A percentile compares a stretch with the other conserved stretches of the same genome.
Evolutionary conservation across 257 asterid genomes (phyloP).

Genomic region (Nicotiana tabacum): DNA sequence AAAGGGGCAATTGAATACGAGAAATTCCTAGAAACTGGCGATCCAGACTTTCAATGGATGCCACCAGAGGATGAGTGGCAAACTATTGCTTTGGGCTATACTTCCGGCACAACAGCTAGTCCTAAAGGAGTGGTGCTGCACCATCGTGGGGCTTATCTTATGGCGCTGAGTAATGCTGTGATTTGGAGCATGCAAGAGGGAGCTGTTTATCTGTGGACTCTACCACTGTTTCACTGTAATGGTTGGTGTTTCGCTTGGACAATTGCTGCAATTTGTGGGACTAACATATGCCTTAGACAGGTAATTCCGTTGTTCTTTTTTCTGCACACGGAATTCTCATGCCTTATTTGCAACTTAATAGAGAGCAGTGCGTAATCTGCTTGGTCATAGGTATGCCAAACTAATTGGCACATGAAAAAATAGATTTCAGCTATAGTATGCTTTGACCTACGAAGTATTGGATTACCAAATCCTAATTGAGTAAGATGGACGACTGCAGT

Average conservation of each 20-base stretch:
- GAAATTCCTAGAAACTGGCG: constrained; percentile 72
- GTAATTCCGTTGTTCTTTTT: constrained; percentile 21
- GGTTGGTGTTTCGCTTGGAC: constrained; percentile 98
- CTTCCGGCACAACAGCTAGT: constrained; percentile 96
- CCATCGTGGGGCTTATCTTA: constrained; percentile 92
- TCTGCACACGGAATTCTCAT: not conserved
- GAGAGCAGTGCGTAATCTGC: not conserved
- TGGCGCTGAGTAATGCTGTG: constrained; percentile 67
- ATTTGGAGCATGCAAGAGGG: constrained; percentile 82
- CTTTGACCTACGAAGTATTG: not conserved
- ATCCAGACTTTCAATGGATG: constrained; percentile 62
- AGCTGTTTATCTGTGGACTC: constrained; percentile 78
- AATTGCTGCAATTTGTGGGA: constrained; percentile 77
- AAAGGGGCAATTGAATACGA: constrained; percentile 80
- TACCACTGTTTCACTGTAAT: constrained; percentile 93
- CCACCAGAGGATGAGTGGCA: constrained; percentile 96
- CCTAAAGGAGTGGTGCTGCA: constrained; percentile 98
- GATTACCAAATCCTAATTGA: not conserved
- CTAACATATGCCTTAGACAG: constrained; percentile 91
- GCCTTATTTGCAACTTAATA: not conserved
- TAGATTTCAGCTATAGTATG: not conserved
- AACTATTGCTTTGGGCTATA: constrained; percentile 80
- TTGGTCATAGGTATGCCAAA: not conserved
- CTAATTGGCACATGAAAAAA: not conserved
- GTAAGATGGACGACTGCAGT: not conserved